A percentile compares a stretch with the other conserved stretches of the same genome.
phyloP scores from a whole-genome alignment of 164 flowering plant genomes.

The Euptelea pleiosperma region DNA sequence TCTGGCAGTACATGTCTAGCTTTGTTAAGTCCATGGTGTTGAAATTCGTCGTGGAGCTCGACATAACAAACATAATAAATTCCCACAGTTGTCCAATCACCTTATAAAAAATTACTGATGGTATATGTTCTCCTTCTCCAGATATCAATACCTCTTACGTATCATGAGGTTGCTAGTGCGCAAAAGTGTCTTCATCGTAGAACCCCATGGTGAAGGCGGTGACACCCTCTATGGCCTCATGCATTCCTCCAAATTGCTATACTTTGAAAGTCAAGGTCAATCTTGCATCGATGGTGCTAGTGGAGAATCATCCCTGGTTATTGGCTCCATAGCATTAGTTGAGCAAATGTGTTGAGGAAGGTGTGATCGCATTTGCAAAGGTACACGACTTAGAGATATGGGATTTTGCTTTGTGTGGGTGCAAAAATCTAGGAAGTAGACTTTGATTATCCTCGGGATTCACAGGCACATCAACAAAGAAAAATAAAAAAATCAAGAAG shows the following conservation, averaged over 20 bases:
- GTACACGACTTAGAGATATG: constrained; percentile 36
- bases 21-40: constrained; percentile 43
- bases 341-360: constrained; percentile 31
- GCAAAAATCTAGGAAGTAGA: too few species aligned
- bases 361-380: constrained; percentile 36
- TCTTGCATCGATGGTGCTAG: constrained; percentile 25
- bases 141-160: constrained; percentile 34
- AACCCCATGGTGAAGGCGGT: constrained; percentile 10
- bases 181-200: constrained; percentile 26
- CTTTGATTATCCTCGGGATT: too few species aligned
- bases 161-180: constrained; percentile 47
- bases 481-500: too few species aligned
- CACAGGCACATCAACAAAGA: too few species aligned
- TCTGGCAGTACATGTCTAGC: constrained; percentile 30
- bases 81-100: constrained; percentile 32
- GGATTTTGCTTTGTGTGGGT: constrained; percentile 37
- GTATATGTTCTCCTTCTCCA: constrained; percentile 19
- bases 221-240: constrained; percentile 33
- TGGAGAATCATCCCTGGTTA: constrained; percentile 26
- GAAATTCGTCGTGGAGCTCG: constrained; percentile 47
- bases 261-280: constrained; percentile 18
- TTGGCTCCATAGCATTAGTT: constrained; percentile 31
- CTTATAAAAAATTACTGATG: constrained; percentile 26
- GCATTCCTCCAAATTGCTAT: constrained; percentile 32
- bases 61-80: constrained; percentile 43